These are phyloP conservation scores for Tanozyma kutaoensis DNA, from an alignment of 805 yeast genomes.

Conservation along the genomic window DNA sequence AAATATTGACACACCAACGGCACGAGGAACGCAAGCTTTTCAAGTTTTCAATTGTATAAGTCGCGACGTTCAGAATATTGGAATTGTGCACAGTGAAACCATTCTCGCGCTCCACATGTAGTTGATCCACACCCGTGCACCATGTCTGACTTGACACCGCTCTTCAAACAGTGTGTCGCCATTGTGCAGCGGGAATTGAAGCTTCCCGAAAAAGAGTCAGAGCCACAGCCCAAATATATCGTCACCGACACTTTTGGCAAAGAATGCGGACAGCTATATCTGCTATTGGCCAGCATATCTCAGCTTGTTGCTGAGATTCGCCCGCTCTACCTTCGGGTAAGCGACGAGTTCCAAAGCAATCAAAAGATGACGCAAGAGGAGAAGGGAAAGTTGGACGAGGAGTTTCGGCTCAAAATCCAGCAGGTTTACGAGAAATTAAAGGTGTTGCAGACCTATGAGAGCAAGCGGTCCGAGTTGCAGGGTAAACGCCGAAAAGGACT, in stretches of 20 bases:
- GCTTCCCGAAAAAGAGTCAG: conserved; percentile 1
- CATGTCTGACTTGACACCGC: conserved; percentile 37
- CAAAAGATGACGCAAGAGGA: conserved; percentile 14
- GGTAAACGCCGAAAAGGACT: too few species aligned
- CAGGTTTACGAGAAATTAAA: conserved; percentile 37
- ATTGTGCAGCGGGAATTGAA: conserved; percentile 25
- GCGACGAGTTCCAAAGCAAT: conserved; percentile 6
- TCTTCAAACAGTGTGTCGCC: conserved; percentile 31
- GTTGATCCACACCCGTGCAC: neutral
- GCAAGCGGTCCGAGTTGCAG: conserved; percentile 23
- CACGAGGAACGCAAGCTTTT: too few species aligned
- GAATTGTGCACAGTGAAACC: too few species aligned
- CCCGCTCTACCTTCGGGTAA: conserved; percentile 17
- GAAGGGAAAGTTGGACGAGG: conserved; percentile 43
- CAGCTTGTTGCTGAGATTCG: conserved; percentile 18
- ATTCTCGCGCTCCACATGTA: too few species aligned
- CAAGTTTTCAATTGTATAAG: too few species aligned
- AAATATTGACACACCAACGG: too few species aligned
- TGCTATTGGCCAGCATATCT: conserved; percentile 15
- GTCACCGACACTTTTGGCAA: conserved; percentile 26
- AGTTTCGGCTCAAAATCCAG: conserved; percentile 37
- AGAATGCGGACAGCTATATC: conserved; percentile 24
- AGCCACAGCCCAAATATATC: conserved; percentile 2
- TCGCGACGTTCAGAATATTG: too few species aligned
- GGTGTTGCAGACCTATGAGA: conserved; percentile 38